These are phyloP conservation scores for Saccharomycopsis fodiens DNA, from an alignment of 805 yeast genomes.

Conservation along the genomic window DNA sequence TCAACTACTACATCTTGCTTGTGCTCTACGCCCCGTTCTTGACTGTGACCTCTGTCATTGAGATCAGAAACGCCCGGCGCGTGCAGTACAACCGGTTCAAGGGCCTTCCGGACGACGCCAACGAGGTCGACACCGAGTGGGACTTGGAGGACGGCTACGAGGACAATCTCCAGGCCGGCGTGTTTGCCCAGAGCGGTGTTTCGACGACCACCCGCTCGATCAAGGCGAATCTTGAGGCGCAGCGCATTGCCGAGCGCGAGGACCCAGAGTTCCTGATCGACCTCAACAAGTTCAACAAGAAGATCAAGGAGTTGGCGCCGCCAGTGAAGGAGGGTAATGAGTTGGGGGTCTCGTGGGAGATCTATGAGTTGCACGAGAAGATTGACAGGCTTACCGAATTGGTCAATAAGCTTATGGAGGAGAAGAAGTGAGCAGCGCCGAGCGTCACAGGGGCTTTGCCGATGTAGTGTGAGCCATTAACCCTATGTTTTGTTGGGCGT, in stretches of 20 bases:
- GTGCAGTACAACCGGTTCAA: constrained; percentile 62
- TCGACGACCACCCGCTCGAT: constrained; percentile 10
- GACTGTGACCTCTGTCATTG: constrained; percentile 51
- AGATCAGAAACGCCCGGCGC: constrained; percentile 59
- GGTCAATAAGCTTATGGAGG: constrained; percentile 21
- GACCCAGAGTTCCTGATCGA: constrained; percentile 64
- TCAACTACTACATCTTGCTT: constrained; percentile 54
- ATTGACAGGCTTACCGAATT: constrained; percentile 32
- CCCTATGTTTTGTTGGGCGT: no score
- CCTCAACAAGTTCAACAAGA: constrained; percentile 40
- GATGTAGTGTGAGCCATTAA: no score
- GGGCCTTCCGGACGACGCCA: constrained; percentile 69
- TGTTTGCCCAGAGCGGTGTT: constrained; percentile 9
- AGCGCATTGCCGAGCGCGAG: constrained; percentile 52
- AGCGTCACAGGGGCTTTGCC: no score
- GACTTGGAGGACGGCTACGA: constrained; percentile 66
- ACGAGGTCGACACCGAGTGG: constrained; percentile 74
- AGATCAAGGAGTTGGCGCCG: constrained; percentile 45
- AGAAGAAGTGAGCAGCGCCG: no score
- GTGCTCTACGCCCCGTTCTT: constrained; percentile 64
- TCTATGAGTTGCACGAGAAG: constrained; percentile 47
- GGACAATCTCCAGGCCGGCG: constrained; percentile 5
- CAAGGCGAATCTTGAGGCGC: constrained; percentile 32
- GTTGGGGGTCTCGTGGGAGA: constrained; percentile 58
- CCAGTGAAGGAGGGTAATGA: constrained; percentile 50